Evolutionary conservation across 2,329 filamentous ascomycete genomes (phyloP).

Genomic region (Fusarium miscanthi): DNA sequence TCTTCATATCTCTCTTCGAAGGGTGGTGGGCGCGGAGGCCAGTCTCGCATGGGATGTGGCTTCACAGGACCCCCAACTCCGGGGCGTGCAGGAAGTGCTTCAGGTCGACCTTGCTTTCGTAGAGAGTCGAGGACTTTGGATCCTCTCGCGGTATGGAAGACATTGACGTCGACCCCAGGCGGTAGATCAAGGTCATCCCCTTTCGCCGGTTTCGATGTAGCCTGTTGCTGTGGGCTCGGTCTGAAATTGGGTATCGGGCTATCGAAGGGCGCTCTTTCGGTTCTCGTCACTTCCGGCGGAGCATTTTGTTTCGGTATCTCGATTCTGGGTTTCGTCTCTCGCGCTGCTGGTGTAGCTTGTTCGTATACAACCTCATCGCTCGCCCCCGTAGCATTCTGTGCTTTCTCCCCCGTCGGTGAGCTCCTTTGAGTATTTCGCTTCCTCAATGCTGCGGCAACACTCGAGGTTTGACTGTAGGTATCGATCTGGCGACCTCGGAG

Average conservation of each 20-base stretch:
- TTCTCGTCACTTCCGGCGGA: conserved; percentile 4
- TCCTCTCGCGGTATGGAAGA: conserved; percentile 61
- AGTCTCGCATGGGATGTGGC: conserved; percentile 53
- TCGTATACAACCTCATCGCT: conserved; percentile 19
- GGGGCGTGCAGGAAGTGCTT: conserved; percentile 7
- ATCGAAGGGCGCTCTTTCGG: conserved; percentile 10
- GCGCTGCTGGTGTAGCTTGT: conserved; percentile 22
- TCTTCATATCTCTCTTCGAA: conserved; percentile 4
- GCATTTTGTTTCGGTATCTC: conserved; percentile 18
- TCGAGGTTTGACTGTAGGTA: conserved; percentile 60
- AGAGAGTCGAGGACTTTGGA: conserved; percentile 57
- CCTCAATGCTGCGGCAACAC: conserved; percentile 53
- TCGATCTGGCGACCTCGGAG: conserved; percentile 67
- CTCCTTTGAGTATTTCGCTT: conserved; percentile 31
- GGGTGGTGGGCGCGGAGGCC: conserved; percentile 46
- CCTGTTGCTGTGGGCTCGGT: conserved; percentile 9
- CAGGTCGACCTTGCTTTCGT: conserved; percentile 42
- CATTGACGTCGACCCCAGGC: conserved; percentile 56
- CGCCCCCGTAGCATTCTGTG: background rate
- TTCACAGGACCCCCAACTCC: conserved; percentile 44
- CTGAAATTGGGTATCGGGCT: conserved; percentile 20
- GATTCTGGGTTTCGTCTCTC: conserved; percentile 9
- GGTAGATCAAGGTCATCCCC: conserved; percentile 51
- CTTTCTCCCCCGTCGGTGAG: conserved; percentile 4
- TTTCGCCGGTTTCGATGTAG: conserved; percentile 11